A percentile compares a stretch with the other conserved stretches of the same genome.
phyloP scores from a whole-genome alignment of 2,329 filamentous ascomycete species.

The Epichloe baconii region DNA sequence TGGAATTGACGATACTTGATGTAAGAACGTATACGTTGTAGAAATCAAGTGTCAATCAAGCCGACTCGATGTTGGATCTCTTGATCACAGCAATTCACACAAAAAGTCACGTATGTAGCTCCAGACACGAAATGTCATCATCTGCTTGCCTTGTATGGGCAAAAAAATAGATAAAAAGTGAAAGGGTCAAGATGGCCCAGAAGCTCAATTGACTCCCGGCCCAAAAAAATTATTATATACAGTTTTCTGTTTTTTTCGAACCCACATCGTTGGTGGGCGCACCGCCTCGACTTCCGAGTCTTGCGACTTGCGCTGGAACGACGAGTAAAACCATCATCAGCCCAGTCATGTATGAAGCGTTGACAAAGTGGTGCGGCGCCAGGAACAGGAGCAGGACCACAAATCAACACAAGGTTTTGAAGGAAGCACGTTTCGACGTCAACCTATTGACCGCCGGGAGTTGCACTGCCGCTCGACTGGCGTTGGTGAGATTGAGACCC shows the following conservation, averaged over 20 bases:
- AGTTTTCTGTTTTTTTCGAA: not conserved
- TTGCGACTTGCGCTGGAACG: no score
- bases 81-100: no score
- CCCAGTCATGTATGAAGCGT: no score
- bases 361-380: not conserved
- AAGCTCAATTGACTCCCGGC: not conserved
- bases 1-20: no score
- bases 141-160: not conserved
- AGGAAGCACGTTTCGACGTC: not conserved
- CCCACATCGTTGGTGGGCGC: not conserved
- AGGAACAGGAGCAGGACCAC: not conserved
- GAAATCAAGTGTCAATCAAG: no score
- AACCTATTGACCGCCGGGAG: conserved; percentile 10
- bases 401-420: not conserved
- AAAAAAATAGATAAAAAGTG: not conserved
- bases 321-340: no score
- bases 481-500: conserved; percentile 14
- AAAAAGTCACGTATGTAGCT: no score
- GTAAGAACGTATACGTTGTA: no score
- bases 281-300: not conserved
- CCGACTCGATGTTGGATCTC: no score
- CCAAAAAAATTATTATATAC: not conserved
- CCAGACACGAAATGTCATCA: no score
- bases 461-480: conserved; percentile 27
- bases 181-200: not conserved